Percentiles rank a stretch among this genome's conserved stretches.
phyloP scores from a whole-genome alignment of 2,329 filamentous ascomycete genomes.

The Colletotrichum scovillei region DNA sequence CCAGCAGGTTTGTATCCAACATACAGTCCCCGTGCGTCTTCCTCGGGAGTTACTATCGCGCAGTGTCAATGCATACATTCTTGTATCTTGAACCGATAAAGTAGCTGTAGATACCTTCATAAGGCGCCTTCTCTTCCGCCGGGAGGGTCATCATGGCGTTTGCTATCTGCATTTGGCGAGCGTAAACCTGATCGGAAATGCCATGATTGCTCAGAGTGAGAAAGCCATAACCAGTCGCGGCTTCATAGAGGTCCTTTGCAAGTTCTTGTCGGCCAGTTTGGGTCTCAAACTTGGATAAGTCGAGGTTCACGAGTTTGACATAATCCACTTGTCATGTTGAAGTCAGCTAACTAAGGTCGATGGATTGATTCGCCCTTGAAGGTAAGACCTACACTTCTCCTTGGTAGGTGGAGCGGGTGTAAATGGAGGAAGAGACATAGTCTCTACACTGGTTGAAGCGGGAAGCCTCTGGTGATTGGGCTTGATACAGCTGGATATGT shows the following conservation, averaged over 20 bases:
- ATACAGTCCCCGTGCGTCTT: slow-evolving; percentile 42
- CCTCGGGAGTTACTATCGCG: slow-evolving; percentile 40
- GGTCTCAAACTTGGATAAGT: slow-evolving; percentile 42
- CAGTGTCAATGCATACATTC: too few relatives aligned
- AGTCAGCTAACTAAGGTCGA: background rate
- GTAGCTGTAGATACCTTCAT: slow-evolving; percentile 37
- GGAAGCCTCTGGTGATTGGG: too few relatives aligned
- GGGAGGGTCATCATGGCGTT: slow-evolving; percentile 43
- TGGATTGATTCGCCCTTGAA: background rate
- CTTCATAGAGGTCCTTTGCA: slow-evolving; percentile 42
- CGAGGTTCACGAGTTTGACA: slow-evolving; percentile 41
- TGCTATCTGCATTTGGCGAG: slow-evolving; percentile 41
- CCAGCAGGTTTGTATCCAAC: slow-evolving; percentile 44
- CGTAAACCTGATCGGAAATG: slow-evolving; percentile 40
- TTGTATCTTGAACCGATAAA: too few relatives aligned
- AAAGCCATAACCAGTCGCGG: slow-evolving; percentile 42
- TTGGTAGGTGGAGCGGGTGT: background rate
- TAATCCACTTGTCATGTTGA: slow-evolving; percentile 37
- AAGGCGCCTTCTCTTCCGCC: slow-evolving; percentile 41
- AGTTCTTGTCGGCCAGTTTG: slow-evolving; percentile 40
- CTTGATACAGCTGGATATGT: too few relatives aligned
- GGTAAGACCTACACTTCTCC: background rate
- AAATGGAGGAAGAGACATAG: background rate
- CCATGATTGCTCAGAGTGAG: slow-evolving; percentile 42
- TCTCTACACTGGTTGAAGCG: too few relatives aligned